Percentiles rank a stretch among this genome's conserved stretches.
Evolutionary conservation across 1,284 basidiomycete species (phyloP).

Genomic region (Leccinum griseonigrum): DNA sequence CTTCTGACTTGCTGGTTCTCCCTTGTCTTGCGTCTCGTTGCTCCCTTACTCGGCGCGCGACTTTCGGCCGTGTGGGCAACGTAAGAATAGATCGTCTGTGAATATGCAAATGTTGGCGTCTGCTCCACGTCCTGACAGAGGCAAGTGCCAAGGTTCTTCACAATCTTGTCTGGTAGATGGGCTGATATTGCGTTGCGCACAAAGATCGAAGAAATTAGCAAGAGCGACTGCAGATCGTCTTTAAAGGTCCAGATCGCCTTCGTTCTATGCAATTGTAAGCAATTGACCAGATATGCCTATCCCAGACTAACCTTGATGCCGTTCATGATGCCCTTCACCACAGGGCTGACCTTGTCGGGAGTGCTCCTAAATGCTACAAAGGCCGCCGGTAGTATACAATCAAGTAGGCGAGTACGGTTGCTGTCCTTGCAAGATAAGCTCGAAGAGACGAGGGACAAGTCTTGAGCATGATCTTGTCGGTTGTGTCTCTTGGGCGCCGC

Average conservation of each 20-base stretch:
- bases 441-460: conserved; percentile 78
- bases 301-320: conserved; percentile 78
- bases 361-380: conserved; percentile 83
- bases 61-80: conserved; percentile 48
- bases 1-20: conserved; percentile 43
- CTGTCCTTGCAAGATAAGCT: conserved; percentile 79
- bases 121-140: conserved; percentile 89
- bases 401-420: conserved; percentile 77
- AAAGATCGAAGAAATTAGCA: conserved; percentile 86
- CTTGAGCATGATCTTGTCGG: conserved; percentile 97
- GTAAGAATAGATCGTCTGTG: conserved; percentile 71
- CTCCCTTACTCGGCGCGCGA: conserved; percentile 34
- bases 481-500: conserved; percentile 72
- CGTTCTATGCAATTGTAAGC: conserved; percentile 54
- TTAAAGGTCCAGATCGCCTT: conserved; percentile 89
- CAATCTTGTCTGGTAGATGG: conserved; percentile 85
- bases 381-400: conserved; percentile 77
- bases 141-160: conserved; percentile 97
- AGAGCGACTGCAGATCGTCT: conserved; percentile 84
- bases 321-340: conserved; percentile 98
- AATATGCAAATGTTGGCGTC: conserved; percentile 85
- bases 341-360: conserved; percentile 92
- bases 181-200: conserved; percentile 62
- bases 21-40: conserved; percentile 48
- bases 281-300: background rate